Evolutionary conservation across 2,329 filamentous ascomycete genomes (phyloP).

Genomic region (Clonostachys byssicola): DNA sequence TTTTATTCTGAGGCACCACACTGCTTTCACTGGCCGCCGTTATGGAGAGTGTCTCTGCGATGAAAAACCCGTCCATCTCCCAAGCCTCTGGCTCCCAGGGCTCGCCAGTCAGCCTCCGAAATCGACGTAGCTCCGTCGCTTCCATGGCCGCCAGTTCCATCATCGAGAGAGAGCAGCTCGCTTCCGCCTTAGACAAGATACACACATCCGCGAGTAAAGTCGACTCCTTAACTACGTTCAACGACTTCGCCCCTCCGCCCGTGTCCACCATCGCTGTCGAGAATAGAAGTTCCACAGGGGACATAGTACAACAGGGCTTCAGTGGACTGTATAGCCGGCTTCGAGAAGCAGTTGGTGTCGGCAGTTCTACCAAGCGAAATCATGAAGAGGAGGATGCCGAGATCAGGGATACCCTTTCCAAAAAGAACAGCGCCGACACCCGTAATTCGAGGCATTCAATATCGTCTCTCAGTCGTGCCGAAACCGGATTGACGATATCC

Average conservation of each 20-base stretch:
- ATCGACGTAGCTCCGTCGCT: slow-evolving; percentile 30
- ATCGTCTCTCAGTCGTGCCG: slow-evolving; percentile 33
- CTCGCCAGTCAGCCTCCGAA: slow-evolving; percentile 22
- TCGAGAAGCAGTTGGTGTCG: slow-evolving; percentile 73
- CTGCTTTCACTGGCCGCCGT: too few species aligned
- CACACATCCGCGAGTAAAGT: slow-evolving; percentile 85
- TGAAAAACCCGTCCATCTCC: slow-evolving; percentile 9
- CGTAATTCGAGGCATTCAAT: slow-evolving; percentile 34
- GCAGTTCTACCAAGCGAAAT: slow-evolving; percentile 34
- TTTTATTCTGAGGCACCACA: too few species aligned
- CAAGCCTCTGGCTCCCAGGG: slow-evolving; percentile 14
- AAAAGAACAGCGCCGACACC: slow-evolving; percentile 15
- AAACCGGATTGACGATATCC: slow-evolving; percentile 24
- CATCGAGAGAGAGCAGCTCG: slow-evolving; percentile 67
- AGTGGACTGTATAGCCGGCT: slow-evolving; percentile 87
- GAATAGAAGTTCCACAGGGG: slow-evolving; percentile 64
- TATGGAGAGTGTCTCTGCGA: too few species aligned
- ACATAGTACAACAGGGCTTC: slow-evolving; percentile 78
- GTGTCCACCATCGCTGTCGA: slow-evolving; percentile 55
- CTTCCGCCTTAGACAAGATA: slow-evolving; percentile 79
- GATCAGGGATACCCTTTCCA: slow-evolving; percentile 22
- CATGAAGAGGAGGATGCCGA: slow-evolving; percentile 2
- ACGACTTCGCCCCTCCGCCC: slow-evolving; percentile 78
- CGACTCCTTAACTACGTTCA: slow-evolving; percentile 84
- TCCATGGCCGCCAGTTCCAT: slow-evolving; percentile 32